A percentile compares a stretch with the other conserved stretches of the same genome.
Evolutionary conservation across 2,329 filamentous ascomycete species (phyloP).

Genomic region (Geosmithia putterillii): DNA sequence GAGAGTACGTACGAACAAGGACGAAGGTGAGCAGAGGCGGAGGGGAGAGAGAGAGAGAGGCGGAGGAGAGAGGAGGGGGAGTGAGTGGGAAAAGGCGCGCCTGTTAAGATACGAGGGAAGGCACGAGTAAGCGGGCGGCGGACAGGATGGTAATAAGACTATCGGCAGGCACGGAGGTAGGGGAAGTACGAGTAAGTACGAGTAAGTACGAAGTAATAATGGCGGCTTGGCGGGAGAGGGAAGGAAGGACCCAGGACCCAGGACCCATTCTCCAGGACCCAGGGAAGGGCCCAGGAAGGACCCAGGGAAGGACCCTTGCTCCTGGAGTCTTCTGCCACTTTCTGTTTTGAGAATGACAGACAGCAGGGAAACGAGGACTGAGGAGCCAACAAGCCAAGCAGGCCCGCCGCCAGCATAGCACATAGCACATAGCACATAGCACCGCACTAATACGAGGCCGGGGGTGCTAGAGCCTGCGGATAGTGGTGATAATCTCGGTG

Average conservation of each 20-base stretch:
- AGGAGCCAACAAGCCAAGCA: too few species aligned
- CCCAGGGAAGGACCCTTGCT: neutral
- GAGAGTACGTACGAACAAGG: too few species aligned
- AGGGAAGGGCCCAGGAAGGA: too few species aligned
- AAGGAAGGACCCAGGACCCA: neutral
- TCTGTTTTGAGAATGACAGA: neutral
- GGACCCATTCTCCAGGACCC: neutral
- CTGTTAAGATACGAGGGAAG: neutral
- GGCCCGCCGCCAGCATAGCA: too few species aligned
- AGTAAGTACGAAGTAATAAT: neutral
- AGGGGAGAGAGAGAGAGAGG: neutral
- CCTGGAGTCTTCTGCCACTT: neutral
- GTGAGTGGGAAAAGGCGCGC: neutral
- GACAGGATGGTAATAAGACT: neutral
- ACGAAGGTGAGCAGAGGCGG: too few species aligned
- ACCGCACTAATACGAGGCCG: too few species aligned
- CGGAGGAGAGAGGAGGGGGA: neutral
- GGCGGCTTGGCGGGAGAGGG: neutral
- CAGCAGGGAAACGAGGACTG: too few species aligned
- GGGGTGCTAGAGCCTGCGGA: too few species aligned
- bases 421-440: too few species aligned
- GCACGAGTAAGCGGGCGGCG: neutral
- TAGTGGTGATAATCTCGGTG: too few species aligned
- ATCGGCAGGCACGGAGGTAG: neutral
- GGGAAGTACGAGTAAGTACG: neutral